Base-by-base conservation (phyloP, 2,329 filamentous ascomycete species). In the Geosmithia flava region DNA sequence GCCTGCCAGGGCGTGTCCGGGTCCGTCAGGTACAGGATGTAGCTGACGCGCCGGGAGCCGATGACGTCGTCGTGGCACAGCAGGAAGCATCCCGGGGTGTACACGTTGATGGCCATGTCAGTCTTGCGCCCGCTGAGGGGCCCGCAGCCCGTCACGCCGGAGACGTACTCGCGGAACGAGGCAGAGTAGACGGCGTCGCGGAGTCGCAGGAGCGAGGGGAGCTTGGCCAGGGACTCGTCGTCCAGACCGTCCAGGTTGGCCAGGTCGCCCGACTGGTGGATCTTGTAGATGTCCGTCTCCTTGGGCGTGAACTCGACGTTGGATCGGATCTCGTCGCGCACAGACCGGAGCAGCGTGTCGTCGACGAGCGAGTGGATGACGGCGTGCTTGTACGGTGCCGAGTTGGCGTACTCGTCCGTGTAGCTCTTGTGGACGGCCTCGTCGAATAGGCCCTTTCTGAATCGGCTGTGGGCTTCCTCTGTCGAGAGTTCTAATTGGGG, bases 261-360 rank as follows among this genome's bases (percentile, higher is more conserved):
- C 33, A 98, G 77, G 64, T 98, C 93, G 54, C 93, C 93, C 4
- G 91, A 97, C 71, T 98, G 93, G 75, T 96, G 90, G 61, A 98
- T 97, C 68, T 94, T 95, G 78, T 98, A 98, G 58, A 98, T 98
- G 65, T 98, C 93, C 45, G 93, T 98, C 68, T 98, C 93, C 67
- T 98, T 98, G 57, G 90, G 90, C 13, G 93, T 96, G 70, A 98
- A 98, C 55, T 87, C 83, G 55, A 98, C 86, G 61, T 95, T 90
- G 56, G 85, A 76, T 65, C 84, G 83, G 65, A 97, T 91, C 69
- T 98, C 93, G 59, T 77, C 70, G 61, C 93, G 89, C 51, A 98
- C 93, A 48, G 79, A 75, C 59, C 90, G 90, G 44, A 98, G 79
- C 17, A 98, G 81, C 45, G 72, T 66, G 57, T 91, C 84, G 66